Evolutionary conservation across 257 asterid species (phyloP).

Genomic region (Nyctanthes arbortristis): DNA sequence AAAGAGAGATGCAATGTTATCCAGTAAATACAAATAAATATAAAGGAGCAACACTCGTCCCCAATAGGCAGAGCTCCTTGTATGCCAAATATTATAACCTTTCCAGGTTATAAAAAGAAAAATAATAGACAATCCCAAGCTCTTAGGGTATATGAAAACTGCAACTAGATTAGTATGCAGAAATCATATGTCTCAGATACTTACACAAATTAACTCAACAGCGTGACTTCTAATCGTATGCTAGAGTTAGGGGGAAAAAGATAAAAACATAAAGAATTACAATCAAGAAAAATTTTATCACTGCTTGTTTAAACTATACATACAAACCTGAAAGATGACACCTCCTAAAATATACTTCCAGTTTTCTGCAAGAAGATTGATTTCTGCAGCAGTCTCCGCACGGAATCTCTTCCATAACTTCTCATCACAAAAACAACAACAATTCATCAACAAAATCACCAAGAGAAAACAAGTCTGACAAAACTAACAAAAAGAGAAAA

Average conservation of each 20-base stretch:
- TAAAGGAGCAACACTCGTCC: no score
- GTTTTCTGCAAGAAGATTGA: constrained; percentile 75
- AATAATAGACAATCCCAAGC: no score
- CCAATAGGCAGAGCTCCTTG: no score
- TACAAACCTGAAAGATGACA: constrained; percentile 54
- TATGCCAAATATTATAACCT: no score
- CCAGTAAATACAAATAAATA: no score
- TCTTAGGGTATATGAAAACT: no score
- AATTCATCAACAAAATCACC: constrained; percentile 24
- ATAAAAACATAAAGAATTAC: constrained; percentile 1
- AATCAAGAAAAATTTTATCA: background rate
- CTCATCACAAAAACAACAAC: constrained; percentile 15
- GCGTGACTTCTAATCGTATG: background rate
- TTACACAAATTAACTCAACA: background rate
- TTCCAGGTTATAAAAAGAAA: no score
- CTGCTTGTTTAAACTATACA: background rate
- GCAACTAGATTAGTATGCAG: background rate
- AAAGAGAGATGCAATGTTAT: no score
- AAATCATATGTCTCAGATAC: background rate
- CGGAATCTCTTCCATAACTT: constrained; percentile 85
- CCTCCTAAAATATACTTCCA: constrained; percentile 87
- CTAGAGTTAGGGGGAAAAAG: background rate
- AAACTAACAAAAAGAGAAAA: constrained; percentile 12
- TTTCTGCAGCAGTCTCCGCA: constrained; percentile 69
- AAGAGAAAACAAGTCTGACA: background rate